Evolutionary conservation across 1,284 basidiomycete species (phyloP), one percentile per base, ranked within the genome.

Genomic region (Sutorius eximius): DNA sequence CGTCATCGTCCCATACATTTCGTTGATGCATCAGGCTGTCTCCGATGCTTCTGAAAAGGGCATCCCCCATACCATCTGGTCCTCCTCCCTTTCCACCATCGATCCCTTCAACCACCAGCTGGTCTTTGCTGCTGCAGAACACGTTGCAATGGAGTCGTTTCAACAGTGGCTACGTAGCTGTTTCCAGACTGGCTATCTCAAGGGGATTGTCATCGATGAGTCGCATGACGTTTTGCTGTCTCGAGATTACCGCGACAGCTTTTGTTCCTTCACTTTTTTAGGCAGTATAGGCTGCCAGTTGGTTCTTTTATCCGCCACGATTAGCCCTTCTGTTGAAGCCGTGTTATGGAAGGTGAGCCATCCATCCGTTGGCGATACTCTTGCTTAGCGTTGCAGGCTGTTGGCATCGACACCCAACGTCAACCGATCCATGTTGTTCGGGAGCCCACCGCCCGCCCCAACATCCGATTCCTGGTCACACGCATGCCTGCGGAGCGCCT

Each of bases 381-480:
- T 27, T 5, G 6, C 24, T 5, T 27, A 27, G 24, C 5, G 6
- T 27, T 15, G 13, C 11, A 34, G 33, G 33, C 33, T 34, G 33
- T 15, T 15, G 34, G 34, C 3, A 15, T 34, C 12, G 7, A 16
- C 15, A n/a, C 34, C 8, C 16, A n/a, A 9, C 7, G 3, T n/a
- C 34, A 36, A 6, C 34, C 16, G 1, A n/a, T 36, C 16, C 34
- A 36, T 5, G 15, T 36, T 3, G 10, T 36, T n/a, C 8, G 7
- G 1, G 0, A n/a, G 7, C 0, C 16, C 16, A 36, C 34, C 1
- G 0, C 6, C 8, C 8, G 8, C 10, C 34, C 16, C 0, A 15
- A 36, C 8, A 36, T 36, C 9, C 34, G 16, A 36, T 36, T 36
- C 34, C 16, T 36, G 2, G 15, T 34, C 15, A 34, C 33, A 34